A percentile compares a stretch with the other conserved stretches of the same genome.
These are phyloP conservation scores for Sphaerosporella brunnea DNA, from an alignment of 495 filamentous ascomycete genomes.

Conservation along the genomic window DNA sequence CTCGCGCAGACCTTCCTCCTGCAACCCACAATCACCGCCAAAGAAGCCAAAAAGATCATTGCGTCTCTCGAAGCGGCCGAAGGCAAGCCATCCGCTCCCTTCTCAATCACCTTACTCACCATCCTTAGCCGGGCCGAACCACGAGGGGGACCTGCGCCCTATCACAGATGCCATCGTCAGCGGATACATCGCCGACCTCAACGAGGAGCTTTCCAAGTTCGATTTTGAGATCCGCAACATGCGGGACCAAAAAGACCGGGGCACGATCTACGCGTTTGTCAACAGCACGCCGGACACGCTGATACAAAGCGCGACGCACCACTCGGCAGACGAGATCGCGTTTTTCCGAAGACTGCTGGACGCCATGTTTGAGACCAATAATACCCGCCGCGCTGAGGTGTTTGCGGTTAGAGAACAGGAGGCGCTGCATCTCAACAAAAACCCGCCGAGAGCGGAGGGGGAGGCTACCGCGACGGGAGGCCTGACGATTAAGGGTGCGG, in stretches of 20 bases:
- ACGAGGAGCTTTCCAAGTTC: slow-evolving; percentile 51
- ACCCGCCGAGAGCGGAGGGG: slow-evolving; percentile 24
- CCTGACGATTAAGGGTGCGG: slow-evolving; percentile 58
- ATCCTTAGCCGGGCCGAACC: too few species aligned
- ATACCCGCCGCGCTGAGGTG: slow-evolving; percentile 54
- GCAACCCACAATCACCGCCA: slow-evolving; percentile 53
- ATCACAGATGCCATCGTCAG: slow-evolving; percentile 24
- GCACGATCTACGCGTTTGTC: slow-evolving; percentile 23
- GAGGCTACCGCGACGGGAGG: slow-evolving; percentile 32
- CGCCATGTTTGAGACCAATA: slow-evolving; percentile 77
- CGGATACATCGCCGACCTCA: slow-evolving; percentile 38
- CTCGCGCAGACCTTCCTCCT: slow-evolving; percentile 84
- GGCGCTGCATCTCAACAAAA: slow-evolving; percentile 46
- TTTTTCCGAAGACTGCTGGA: slow-evolving; percentile 80
- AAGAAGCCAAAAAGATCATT: slow-evolving; percentile 52
- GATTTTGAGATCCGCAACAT: slow-evolving; percentile 73
- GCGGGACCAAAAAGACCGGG: slow-evolving; percentile 43
- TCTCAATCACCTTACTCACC: too few species aligned
- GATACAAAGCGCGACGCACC: slow-evolving; percentile 72
- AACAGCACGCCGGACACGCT: slow-evolving; percentile 70
- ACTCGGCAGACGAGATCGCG: slow-evolving; percentile 67
- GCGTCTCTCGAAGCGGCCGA: slow-evolving; percentile 27
- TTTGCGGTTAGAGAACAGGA: slow-evolving; percentile 64
- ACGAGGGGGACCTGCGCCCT: background rate
- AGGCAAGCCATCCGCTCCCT: background rate